Conservation (phyloP, 2,329 filamentous ascomycete genomes). For the Calonectria ilicicola region DNA sequence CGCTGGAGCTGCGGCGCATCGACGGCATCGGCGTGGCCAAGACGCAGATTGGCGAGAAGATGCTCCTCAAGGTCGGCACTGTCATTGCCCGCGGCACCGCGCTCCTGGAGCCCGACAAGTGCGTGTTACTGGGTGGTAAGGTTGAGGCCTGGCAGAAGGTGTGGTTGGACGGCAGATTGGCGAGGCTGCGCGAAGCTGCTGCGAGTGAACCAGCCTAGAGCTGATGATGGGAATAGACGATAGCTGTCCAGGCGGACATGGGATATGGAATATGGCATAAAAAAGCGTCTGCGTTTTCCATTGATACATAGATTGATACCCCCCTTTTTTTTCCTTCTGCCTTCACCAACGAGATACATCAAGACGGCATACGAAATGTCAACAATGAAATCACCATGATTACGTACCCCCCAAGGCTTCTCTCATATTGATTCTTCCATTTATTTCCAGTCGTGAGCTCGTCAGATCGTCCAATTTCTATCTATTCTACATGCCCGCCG, state of each 20-base stretch:
- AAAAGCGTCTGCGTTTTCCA: background rate
- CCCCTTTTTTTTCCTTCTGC: background rate
- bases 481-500: conserved; percentile 36
- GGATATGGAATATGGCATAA: background rate
- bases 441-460: conserved; percentile 7
- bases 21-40: conserved; percentile 74
- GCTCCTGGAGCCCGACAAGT: conserved; percentile 78
- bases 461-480: conserved; percentile 10
- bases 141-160: conserved; percentile 83
- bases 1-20: conserved; percentile 77
- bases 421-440: background rate
- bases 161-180: conserved; percentile 81
- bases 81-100: conserved; percentile 81
- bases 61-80: conserved; percentile 75
- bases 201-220: conserved; percentile 46
- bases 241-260: background rate
- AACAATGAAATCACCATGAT: background rate
- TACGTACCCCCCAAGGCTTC: background rate
- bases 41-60: conserved; percentile 82
- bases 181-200: conserved; percentile 72
- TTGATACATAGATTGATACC: conserved; percentile 15
- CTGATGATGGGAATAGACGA: background rate
- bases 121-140: conserved; percentile 86
- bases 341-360: background rate
- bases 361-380: background rate